These are phyloP conservation scores for Coniophora puteana DNA, from an alignment of 1,284 basidiomycete genomes.

Conservation along the genomic window DNA sequence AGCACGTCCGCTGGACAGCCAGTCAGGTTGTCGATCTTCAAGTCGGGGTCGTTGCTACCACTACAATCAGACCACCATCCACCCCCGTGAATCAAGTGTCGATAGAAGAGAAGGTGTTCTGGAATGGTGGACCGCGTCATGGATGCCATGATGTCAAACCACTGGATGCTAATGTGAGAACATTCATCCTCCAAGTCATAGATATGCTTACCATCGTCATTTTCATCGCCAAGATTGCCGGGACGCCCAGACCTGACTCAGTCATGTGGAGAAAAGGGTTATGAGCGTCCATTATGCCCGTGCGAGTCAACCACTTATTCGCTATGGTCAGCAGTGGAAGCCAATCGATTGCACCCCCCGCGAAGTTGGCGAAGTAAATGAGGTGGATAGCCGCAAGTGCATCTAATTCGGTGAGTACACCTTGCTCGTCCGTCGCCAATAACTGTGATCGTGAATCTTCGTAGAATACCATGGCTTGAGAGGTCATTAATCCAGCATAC, in stretches of 20 bases:
- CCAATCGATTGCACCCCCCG: slow-evolving; percentile 65
- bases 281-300: slow-evolving; percentile 55
- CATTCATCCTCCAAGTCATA: slow-evolving; percentile 8
- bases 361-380: slow-evolving; percentile 63
- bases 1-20: slow-evolving; percentile 75
- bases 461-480: slow-evolving; percentile 62
- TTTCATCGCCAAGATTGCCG: slow-evolving; percentile 59
- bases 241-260: slow-evolving; percentile 46
- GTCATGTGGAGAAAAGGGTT: slow-evolving; percentile 57
- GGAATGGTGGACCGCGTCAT: slow-evolving; percentile 59
- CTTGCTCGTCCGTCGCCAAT: slow-evolving; percentile 31
- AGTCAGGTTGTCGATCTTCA: slow-evolving; percentile 62
- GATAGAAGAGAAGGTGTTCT: slow-evolving; percentile 62
- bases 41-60: slow-evolving; percentile 26
- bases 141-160: slow-evolving; percentile 71
- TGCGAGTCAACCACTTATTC: slow-evolving; percentile 68
- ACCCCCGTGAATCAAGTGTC: slow-evolving; percentile 46
- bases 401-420: slow-evolving; percentile 57
- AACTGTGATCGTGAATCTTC: slow-evolving; percentile 55
- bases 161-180: slow-evolving; percentile 38
- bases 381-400: slow-evolving; percentile 74
- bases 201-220: slow-evolving; percentile 58
- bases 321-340: slow-evolving; percentile 58
- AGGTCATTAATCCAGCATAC: slow-evolving; percentile 50
- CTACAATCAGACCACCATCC: slow-evolving; percentile 32